Conservation (phyloP, 2,329 filamentous ascomycete genomes). For the Fusarium falciforme region DNA sequence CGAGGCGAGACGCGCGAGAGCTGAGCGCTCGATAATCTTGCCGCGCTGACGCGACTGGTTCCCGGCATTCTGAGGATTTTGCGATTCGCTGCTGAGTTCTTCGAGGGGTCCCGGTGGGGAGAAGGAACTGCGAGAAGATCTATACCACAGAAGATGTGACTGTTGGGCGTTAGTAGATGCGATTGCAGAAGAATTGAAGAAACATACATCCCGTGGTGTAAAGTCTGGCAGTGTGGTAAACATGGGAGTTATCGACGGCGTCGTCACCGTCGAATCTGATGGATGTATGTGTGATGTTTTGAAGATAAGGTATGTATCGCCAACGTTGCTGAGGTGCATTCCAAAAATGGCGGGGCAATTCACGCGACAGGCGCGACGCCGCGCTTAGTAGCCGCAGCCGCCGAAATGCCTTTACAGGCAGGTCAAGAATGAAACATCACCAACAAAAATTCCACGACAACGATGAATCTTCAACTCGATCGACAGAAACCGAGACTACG, state of each 20-base stretch:
- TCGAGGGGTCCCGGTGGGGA: conserved; percentile 50
- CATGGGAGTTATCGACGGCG: conserved; percentile 54
- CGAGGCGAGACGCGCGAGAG: conserved; percentile 74
- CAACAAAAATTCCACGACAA: neutral
- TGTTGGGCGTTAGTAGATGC: conserved; percentile 49
- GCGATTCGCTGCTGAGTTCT: conserved; percentile 43
- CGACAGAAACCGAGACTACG: neutral
- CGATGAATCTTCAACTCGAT: neutral
- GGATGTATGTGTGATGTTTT: conserved; percentile 12
- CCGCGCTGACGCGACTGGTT: conserved; percentile 53
- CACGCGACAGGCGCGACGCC: conserved; percentile 29
- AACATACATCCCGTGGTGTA: conserved; percentile 75
- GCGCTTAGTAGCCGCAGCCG: conserved; percentile 41
- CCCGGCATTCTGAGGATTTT: conserved; percentile 45
- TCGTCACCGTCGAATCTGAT: conserved; percentile 28
- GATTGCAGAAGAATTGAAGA: neutral
- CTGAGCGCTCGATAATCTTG: conserved; percentile 65
- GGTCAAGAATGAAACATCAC: conserved; percentile 22
- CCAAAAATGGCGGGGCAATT: conserved; percentile 35
- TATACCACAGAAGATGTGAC: conserved; percentile 82
- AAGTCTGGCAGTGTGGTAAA: conserved; percentile 74
- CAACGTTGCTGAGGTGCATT: conserved; percentile 28
- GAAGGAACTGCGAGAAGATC: conserved; percentile 67
- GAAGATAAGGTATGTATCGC: neutral
- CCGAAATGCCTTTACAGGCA: conserved; percentile 3